Evolutionary conservation across 805 yeast species (phyloP), one percentile per base, ranked within the genome.

Genomic region (Saccharomycopsis amapae): DNA sequence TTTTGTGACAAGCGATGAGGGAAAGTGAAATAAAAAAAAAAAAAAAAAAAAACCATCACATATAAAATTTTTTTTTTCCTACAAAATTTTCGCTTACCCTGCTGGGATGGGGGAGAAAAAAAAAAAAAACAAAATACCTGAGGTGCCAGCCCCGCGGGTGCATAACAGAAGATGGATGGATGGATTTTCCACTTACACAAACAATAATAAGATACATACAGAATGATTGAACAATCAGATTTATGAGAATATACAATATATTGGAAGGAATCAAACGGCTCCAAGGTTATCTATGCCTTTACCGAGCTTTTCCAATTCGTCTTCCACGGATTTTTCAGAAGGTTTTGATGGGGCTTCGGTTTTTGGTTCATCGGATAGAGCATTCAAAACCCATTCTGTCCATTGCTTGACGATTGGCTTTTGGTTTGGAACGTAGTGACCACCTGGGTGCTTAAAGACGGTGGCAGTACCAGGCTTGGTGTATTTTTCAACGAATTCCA

Each of bases 401-500:
- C 53, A 40, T 37, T 48, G 45, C 37, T 38, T 52, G 44, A 34
- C 55, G 34, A 6, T 62, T 58, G 48, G 46, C 18, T 84, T 85
- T 41, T 88, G 81, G 63, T 86, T 87, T 24, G 97, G 98, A 39
- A 90, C 96, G 66, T 84, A 88, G 60, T 90, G 98, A 1, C 97
- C 97, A 50, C 98, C 97, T 7, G 97, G 97, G 58, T 90, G 98
- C 53, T 76, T 81, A 49, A 82, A 65, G 12, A 67, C 57, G 3
- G 63, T 68, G 4, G 84, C 66, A 20, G 62, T 58, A 5, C 61
- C 65, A 17, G 63, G 68, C 18, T 65, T 72, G 43, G 75, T 73
- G 43, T 81, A 76, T 32, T 72, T 63, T 15, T 74, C 72, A 47
- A 73, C 77, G 35, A 93, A 66, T 20, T 71, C 69, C 64, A 76